Base-by-base conservation (phyloP, 768 basidiomycete genomes). In the Phaeotremella fagi region DNA sequence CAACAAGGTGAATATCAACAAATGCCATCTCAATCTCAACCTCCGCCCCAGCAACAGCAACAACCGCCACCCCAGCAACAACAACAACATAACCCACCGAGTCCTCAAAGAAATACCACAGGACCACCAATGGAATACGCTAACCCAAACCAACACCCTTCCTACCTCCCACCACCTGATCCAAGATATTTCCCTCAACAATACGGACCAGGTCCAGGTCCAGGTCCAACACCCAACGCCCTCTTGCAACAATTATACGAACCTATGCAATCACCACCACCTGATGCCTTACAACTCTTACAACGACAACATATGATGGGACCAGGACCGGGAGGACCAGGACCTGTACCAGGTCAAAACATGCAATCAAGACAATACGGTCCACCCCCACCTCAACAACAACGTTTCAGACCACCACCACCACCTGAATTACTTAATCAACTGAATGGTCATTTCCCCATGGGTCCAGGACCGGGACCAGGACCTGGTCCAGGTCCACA, bases 251-350 rank as follows among this genome's bases (percentile, higher is more conserved):
- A 54, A 33, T 18, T 53, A 9, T 54, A 58, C 41, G 57, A 41
- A 7, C 22, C 15, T 43, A 7, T 23, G 22, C 18, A 26, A 27
- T 25, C 46, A 22, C 12, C 20, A 11, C 33, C 54, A 18, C 42
- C 54, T 14, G 59, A 60, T 42, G 41, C 59, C 4, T 22, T 60
- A 2, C 54, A 60, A 41, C 54, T 60, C 7, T 42, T 60, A 23
- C 58, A 55, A 45, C 26, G 44, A 3, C 58, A 59, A 41, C 38
- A 48, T n/a, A 48, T 48, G 46, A 27, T 48, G 7, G 26, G 27
- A 48, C 27, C 46, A 12, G 26, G 18, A 7, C 46, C n/a, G 16
- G 5, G 4, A 7, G 27, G 9, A 18, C 46, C n/a, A 48, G n/a
- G n/a, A n/a, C n/a, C n/a, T n/a, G n/a, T n/a, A n/a, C n/a, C n/a